Evolutionary conservation across 345 rosid species (phyloP), one percentile per base, ranked within the genome.

Genomic region (Hibiscus trionum): DNA sequence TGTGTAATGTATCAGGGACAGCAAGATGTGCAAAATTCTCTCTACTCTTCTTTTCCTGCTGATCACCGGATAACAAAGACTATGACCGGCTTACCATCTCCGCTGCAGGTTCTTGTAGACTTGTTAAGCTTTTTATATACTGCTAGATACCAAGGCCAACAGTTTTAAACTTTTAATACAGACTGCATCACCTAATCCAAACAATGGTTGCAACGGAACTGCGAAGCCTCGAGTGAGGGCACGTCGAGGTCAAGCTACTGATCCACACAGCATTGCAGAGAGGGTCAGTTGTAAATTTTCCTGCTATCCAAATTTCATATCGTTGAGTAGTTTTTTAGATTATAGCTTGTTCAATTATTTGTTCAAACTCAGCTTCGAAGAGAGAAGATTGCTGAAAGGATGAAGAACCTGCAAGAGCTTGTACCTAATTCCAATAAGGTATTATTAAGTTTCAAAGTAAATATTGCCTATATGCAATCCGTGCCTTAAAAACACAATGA

Each of bases 341-440:
- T 21, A 17, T 7, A 49, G 24, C 12, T 55, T 46, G 7, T 42
- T 24, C 17, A 0, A 60, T 29, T 19, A 35, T 57, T 46, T 68
- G 35, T 29, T 31, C n/a, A n/a, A 72, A 1, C 10, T 42, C 86
- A 85, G 89, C 83, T 85, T 71, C 85, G 89, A 14, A 80, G 91
- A 72, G 91, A 85, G 80, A 85, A 85, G 77, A 87, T 87, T 71
- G 82, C 91, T 16, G 91, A 87, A 75, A 79, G 89, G 73, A 84
- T 85, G 91, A 87, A 80, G 80, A 83, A 82, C 73, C 79, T 85
- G 60, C 91, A 87, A 61, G 91, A 85, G 55, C 86, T 87, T 16
- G 85, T 87, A 26, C 91, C 91, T 8, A 87, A 87, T 66, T 85
- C 86, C 72, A 83, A 75, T 73, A 85, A 84, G 91, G 89, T 87